These are phyloP conservation scores for Ephemerocybe angulata DNA, from an alignment of 768 basidiomycete genomes.

Conservation along the genomic window DNA sequence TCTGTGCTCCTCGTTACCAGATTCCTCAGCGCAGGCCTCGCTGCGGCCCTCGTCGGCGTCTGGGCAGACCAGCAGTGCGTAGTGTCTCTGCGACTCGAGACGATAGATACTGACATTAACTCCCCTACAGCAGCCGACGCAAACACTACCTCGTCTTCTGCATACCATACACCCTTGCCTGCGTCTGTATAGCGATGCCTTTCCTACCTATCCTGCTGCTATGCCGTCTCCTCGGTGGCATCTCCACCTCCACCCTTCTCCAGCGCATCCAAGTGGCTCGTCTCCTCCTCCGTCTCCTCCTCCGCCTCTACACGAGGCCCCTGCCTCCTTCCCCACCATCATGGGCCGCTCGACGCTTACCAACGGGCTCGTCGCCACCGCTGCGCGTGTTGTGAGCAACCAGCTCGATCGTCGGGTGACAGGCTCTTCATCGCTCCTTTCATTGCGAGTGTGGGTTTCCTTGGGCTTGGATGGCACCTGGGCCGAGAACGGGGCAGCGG, in stretches of 20 bases:
- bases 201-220: conserved; percentile 56
- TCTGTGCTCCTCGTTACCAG: conserved; percentile 77
- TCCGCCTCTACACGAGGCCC: conserved; percentile 47
- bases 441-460: conserved; percentile 54
- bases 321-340: conserved; percentile 59
- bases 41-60: conserved; percentile 67
- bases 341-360: conserved; percentile 71
- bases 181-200: conserved; percentile 54
- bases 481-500: conserved; percentile 64
- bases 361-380: conserved; percentile 69
- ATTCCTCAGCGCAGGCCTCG: conserved; percentile 64
- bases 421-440: conserved; percentile 61
- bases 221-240: conserved; percentile 64
- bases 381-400: conserved; percentile 65
- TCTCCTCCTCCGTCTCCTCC: conserved; percentile 73
- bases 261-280: conserved; percentile 72
- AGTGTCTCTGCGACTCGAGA: not conserved
- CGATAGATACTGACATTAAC: not conserved
- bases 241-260: conserved; percentile 75
- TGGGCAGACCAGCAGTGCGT: conserved; percentile 77
- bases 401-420: conserved; percentile 53
- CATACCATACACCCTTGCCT: conserved; percentile 57
- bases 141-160: conserved; percentile 70
- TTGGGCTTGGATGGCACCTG: conserved; percentile 55
- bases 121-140: conserved; percentile 53